These are phyloP conservation scores for Coemansia sp. DNA, from an alignment of 371 early-diverging fungal species.

Conservation along the genomic window DNA sequence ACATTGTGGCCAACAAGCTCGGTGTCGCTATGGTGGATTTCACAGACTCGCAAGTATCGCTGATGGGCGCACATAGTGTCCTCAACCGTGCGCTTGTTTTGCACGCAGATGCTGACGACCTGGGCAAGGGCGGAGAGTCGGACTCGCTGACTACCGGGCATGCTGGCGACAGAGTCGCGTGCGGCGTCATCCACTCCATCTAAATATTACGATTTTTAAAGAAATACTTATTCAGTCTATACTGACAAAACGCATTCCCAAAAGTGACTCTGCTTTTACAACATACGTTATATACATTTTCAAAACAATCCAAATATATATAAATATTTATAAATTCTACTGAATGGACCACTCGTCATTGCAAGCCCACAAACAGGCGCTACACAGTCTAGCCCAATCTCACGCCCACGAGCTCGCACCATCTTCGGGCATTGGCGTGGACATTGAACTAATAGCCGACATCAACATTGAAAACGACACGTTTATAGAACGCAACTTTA, in stretches of 20 bases:
- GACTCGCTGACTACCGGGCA: conserved; percentile 79
- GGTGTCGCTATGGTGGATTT: conserved; percentile 57
- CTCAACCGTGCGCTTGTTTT: conserved; percentile 84
- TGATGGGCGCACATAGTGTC: conserved; percentile 70
- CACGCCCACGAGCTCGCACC: conserved; percentile 44
- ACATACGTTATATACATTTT: not conserved
- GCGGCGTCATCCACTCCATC: conserved; percentile 79
- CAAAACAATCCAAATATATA: not conserved
- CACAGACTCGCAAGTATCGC: conserved; percentile 60
- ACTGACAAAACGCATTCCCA: not conserved
- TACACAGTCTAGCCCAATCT: conserved; percentile 51
- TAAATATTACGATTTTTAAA: no score
- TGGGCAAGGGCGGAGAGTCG: conserved; percentile 74
- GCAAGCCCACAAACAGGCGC: conserved; percentile 11
- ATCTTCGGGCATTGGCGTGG: conserved; percentile 79
- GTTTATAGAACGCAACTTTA: conserved; percentile 93
- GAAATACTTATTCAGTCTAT: not conserved
- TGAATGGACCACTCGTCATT: conserved; percentile 8
- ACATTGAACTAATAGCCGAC: conserved; percentile 84
- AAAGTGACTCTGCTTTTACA: not conserved
- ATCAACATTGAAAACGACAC: conserved; percentile 79
- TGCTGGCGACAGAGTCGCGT: conserved; percentile 79
- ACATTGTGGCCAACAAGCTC: conserved; percentile 61
- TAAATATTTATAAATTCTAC: not conserved
- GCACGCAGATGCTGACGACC: conserved; percentile 81